Evolutionary conservation across 2,329 filamentous ascomycete genomes (phyloP).

Genomic region (Fusarium sp.): DNA sequence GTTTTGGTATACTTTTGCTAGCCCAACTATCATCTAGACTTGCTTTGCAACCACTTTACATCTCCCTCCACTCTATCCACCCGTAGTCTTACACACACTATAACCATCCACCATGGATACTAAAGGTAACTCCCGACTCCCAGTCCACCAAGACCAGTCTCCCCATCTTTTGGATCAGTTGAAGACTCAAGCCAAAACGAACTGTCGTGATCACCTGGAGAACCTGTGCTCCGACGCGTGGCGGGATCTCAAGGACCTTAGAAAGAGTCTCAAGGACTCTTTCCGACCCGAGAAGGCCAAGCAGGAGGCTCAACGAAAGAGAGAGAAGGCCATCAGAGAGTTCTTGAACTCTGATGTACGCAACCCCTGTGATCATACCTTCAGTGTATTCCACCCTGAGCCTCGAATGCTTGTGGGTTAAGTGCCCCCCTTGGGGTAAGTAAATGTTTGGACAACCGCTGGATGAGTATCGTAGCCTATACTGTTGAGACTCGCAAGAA

Average conservation of each 20-base stretch:
- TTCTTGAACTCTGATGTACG: neutral
- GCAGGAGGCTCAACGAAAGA: neutral
- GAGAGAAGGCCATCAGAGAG: neutral
- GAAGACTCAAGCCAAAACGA: neutral
- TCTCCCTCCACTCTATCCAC: neutral
- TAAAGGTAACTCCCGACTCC: neutral
- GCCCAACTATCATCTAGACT: neutral
- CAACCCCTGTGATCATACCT: neutral
- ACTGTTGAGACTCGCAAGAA: neutral
- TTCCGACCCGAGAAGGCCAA: neutral
- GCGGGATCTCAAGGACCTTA: neutral
- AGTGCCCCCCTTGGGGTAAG: neutral
- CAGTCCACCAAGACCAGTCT: neutral
- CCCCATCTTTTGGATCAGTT: neutral
- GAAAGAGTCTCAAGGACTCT: neutral
- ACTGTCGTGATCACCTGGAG: neutral
- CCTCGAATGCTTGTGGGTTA: neutral
- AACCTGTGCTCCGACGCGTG: neutral
- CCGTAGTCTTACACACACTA: neutral
- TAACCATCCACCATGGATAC: neutral
- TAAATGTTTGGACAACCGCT: conserved; percentile 4
- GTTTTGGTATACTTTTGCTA: neutral
- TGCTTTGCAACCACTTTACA: neutral
- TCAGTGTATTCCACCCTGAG: neutral
- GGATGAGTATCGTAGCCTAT: neutral